Percentiles rank a stretch among this genome's conserved stretches.
phyloP scores from a whole-genome alignment of 2,329 filamentous ascomycete genomes.

The Alternaria hordeiaustralica region DNA sequence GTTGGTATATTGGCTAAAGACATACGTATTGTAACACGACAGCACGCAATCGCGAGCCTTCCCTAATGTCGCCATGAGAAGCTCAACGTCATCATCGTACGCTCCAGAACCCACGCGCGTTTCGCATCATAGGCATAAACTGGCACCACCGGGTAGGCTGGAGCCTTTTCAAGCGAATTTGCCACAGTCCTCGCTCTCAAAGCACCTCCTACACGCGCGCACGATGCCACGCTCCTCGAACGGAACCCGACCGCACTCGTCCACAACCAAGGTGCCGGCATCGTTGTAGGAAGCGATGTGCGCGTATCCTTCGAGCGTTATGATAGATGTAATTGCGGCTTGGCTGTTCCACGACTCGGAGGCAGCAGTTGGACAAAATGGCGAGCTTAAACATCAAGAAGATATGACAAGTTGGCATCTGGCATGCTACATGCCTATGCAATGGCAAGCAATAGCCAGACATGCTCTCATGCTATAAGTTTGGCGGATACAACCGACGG shows the following conservation, averaged over 20 bases:
- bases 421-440: slow-evolving; percentile 44
- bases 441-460: slow-evolving; percentile 56
- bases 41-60: slow-evolving; percentile 15
- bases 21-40: background rate
- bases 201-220: slow-evolving; percentile 30
- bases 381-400: slow-evolving; percentile 34
- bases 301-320: slow-evolving; percentile 39
- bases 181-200: slow-evolving; percentile 37
- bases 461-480: slow-evolving; percentile 53
- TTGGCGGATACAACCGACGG: slow-evolving; percentile 51
- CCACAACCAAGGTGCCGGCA: slow-evolving; percentile 44
- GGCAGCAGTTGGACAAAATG: slow-evolving; percentile 40
- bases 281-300: slow-evolving; percentile 40
- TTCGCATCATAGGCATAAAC: background rate
- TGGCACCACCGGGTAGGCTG: slow-evolving; percentile 24
- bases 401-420: slow-evolving; percentile 48
- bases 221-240: slow-evolving; percentile 40
- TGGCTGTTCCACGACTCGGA: slow-evolving; percentile 34
- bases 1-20: background rate
- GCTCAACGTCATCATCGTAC: slow-evolving; percentile 38
- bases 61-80: slow-evolving; percentile 19
- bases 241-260: slow-evolving; percentile 38
- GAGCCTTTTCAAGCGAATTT: slow-evolving; percentile 39
- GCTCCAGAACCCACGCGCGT: background rate
- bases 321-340: slow-evolving; percentile 28